These are phyloP conservation scores for Lantana camara DNA, from an alignment of 257 asterid genomes.

Conservation along the genomic window DNA sequence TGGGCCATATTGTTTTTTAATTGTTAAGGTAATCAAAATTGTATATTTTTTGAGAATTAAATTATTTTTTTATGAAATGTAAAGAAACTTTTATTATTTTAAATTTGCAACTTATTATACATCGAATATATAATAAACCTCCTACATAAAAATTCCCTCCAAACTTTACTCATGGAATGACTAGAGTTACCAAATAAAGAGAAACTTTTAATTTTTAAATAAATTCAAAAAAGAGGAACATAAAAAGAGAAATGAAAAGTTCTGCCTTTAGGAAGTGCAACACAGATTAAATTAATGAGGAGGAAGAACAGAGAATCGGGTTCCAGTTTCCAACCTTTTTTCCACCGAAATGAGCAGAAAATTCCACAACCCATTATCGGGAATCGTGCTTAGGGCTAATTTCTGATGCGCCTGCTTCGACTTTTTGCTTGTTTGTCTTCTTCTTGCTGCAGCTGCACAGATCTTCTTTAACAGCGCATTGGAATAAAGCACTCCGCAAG, in stretches of 20 bases:
- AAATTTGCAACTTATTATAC: too few species aligned
- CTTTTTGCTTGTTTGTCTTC: conserved; percentile 24
- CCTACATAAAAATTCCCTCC: too few species aligned
- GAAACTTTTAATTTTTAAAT: too few species aligned
- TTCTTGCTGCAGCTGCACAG: conserved; percentile 14
- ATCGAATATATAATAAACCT: too few species aligned
- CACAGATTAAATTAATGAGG: conserved; percentile 1
- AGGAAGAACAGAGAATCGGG: conserved; percentile 25
- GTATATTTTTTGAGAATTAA: too few species aligned
- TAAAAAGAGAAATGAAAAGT: background rate
- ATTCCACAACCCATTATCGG: conserved; percentile 33
- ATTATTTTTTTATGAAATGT: too few species aligned
- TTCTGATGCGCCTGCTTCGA: conserved; percentile 22
- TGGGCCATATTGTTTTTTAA: too few species aligned
- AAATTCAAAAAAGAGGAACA: too few species aligned
- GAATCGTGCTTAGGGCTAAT: conserved; percentile 36
- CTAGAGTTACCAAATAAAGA: background rate
- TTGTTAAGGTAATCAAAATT: too few species aligned
- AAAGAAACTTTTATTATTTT: too few species aligned
- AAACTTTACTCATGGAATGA: background rate
- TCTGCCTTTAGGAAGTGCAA: background rate
- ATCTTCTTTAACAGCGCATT: background rate
- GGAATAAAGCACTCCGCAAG: background rate
- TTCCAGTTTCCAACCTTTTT: conserved; percentile 27
- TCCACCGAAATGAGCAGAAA: conserved; percentile 36